Conservation (phyloP, 2,329 filamentous ascomycete genomes). For the Lachnellula cervina region DNA sequence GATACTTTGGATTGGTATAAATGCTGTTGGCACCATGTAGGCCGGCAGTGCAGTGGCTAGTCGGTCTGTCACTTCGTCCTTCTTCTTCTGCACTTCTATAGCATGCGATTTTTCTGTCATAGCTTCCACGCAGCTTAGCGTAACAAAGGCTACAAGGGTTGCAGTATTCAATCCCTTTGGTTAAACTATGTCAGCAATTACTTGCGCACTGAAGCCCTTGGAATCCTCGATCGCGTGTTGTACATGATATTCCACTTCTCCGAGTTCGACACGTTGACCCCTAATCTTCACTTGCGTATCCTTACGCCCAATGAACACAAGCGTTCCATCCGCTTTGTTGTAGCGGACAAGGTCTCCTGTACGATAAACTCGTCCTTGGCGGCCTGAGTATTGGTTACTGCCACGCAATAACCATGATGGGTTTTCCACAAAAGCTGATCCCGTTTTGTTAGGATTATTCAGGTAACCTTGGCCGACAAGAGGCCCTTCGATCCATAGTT, state of each 20-base stretch:
- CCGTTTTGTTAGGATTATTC: background rate
- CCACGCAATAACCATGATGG: background rate
- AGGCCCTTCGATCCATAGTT: too few relatives aligned
- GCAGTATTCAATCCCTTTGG: background rate
- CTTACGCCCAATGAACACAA: background rate
- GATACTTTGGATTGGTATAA: background rate
- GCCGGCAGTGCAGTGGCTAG: background rate
- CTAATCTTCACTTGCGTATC: conserved; percentile 68
- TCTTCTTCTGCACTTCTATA: background rate
- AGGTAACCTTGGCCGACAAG: background rate
- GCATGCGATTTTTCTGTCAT: background rate
- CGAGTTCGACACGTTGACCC: conserved; percentile 73
- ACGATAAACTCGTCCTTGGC: background rate
- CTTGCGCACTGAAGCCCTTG: background rate
- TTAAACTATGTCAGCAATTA: background rate
- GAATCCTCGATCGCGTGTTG: background rate
- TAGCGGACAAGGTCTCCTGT: background rate
- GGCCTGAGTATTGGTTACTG: background rate
- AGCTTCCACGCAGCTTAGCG: background rate
- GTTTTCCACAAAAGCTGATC: background rate
- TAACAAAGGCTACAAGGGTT: background rate
- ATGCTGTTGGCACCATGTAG: background rate
- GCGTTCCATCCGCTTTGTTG: background rate
- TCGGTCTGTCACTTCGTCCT: background rate
- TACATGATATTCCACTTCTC: conserved; percentile 54